Evolutionary conservation across 179 eudicot species (phyloP).

Genomic region (Spergularia azorica): DNA sequence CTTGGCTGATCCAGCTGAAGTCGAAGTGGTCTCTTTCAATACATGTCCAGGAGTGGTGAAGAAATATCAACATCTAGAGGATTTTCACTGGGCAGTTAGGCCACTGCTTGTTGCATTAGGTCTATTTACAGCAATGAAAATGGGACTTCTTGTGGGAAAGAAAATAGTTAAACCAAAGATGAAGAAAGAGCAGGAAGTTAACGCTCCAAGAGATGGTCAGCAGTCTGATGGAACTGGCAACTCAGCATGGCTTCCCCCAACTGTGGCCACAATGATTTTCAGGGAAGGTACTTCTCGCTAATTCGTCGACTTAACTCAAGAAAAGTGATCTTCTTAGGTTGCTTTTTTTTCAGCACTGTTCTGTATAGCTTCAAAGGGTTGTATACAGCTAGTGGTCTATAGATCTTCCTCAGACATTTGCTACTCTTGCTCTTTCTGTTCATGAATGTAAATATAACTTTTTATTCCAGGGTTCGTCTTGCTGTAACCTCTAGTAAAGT

Average conservation of each 20-base stretch:
- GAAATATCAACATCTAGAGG: conserved; percentile 86
- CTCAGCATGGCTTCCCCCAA: conserved; percentile 58
- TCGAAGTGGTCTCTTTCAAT: conserved; percentile 68
- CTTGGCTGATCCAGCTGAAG: conserved; percentile 81
- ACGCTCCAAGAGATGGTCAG: conserved; percentile 32
- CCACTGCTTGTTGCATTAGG: conserved; percentile 73
- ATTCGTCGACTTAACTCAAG: conserved; percentile 30
- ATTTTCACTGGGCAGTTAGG: conserved; percentile 88
- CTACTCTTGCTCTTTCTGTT: too few relatives aligned
- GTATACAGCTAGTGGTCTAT: not conserved
- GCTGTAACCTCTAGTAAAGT: too few relatives aligned
- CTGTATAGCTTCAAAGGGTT: not conserved
- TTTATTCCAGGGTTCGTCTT: too few relatives aligned
- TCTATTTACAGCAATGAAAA: conserved; percentile 69
- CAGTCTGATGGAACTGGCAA: conserved; percentile 39
- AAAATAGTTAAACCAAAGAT: conserved; percentile 43
- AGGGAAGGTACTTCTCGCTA: conserved; percentile 42
- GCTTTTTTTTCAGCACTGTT: not conserved
- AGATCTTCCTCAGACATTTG: too few relatives aligned
- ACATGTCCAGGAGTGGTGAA: conserved; percentile 48
- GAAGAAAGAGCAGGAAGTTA: conserved; percentile 27
- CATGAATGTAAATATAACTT: too few relatives aligned
- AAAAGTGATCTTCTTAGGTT: not conserved
- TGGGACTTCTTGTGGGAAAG: conserved; percentile 61
- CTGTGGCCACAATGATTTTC: conserved; percentile 58